A percentile compares a stretch with the other conserved stretches of the same genome.
Evolutionary conservation across 768 basidiomycete species (phyloP).

Genomic region (Rickenella mellea): DNA sequence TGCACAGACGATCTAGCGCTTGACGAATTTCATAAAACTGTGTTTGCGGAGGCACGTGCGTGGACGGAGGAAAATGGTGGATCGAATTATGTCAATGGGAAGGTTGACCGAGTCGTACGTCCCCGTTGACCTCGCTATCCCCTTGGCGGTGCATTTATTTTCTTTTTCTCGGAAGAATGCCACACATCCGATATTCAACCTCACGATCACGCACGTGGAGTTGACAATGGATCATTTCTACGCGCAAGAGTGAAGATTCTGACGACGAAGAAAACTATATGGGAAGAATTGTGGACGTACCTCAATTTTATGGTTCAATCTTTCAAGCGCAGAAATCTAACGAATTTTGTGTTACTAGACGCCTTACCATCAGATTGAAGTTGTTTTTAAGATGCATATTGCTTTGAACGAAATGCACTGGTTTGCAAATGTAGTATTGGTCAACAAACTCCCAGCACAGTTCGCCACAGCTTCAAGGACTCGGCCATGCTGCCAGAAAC

Average conservation of each 20-base stretch:
- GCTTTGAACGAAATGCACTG: no score
- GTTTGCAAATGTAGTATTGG: no score
- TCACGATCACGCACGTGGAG: slow-evolving; percentile 60
- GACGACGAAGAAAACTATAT: no score
- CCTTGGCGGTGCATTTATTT: neutral
- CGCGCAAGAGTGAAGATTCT: slow-evolving; percentile 39
- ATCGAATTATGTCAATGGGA: slow-evolving; percentile 45
- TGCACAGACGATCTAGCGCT: slow-evolving; percentile 15
- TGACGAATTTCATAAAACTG: slow-evolving; percentile 28
- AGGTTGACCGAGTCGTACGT: slow-evolving; percentile 56
- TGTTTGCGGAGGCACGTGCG: slow-evolving; percentile 46
- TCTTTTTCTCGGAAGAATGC: slow-evolving; percentile 58
- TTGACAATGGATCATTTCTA: slow-evolving; percentile 69
- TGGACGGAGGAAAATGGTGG: slow-evolving; percentile 65
- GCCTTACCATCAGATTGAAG: no score
- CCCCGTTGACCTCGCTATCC: neutral
- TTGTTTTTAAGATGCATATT: no score
- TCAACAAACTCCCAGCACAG: no score
- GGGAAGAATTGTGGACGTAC: no score
- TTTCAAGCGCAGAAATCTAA: no score
- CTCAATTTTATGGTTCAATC: no score
- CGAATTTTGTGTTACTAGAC: no score
- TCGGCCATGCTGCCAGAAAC: no score
- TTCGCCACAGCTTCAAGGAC: no score
- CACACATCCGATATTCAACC: slow-evolving; percentile 70